Conservation (phyloP, 306 rosid genomes). For the Mimosa pudica region DNA sequence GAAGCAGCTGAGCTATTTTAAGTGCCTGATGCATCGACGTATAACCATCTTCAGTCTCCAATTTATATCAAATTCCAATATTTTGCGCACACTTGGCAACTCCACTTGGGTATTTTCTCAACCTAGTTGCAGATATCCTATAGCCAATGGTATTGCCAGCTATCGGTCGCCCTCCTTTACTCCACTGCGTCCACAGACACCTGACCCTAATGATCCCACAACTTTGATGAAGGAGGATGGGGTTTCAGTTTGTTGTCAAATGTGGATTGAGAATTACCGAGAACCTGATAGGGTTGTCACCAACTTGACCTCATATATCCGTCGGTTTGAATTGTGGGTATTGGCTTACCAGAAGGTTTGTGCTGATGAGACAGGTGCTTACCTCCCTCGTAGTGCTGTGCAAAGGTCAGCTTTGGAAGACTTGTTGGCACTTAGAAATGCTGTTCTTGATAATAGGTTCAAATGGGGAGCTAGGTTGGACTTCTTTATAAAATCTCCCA, state of each 20-base stretch:
- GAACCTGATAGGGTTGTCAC: constrained; percentile 62
- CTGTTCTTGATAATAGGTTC: constrained; percentile 77
- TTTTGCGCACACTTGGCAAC: constrained; percentile 28
- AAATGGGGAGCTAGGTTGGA: constrained; percentile 86
- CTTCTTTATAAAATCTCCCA: constrained; percentile 66
- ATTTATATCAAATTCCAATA: constrained; percentile 33
- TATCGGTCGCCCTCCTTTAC: constrained; percentile 42
- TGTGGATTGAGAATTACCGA: constrained; percentile 87
- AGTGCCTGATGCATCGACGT: constrained; percentile 61
- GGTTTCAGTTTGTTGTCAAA: constrained; percentile 61
- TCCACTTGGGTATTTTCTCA: constrained; percentile 28
- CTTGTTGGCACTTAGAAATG: constrained; percentile 79
- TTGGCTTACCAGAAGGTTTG: constrained; percentile 85
- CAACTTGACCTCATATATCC: constrained; percentile 65
- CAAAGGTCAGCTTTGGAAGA: constrained; percentile 63
- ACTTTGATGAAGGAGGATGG: constrained; percentile 72
- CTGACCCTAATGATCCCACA: constrained; percentile 71
- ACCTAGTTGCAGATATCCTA: constrained; percentile 28
- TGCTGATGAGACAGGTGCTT: constrained; percentile 84
- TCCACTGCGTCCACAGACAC: constrained; percentile 45
- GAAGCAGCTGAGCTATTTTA: constrained; percentile 7
- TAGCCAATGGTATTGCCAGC: constrained; percentile 30
- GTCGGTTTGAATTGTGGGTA: constrained; percentile 85
- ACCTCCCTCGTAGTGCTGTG: constrained; percentile 65
- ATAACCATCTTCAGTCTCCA: constrained; percentile 51